Conservation (phyloP, 164 flowering plant genomes). For the Litsea cubeba region DNA sequence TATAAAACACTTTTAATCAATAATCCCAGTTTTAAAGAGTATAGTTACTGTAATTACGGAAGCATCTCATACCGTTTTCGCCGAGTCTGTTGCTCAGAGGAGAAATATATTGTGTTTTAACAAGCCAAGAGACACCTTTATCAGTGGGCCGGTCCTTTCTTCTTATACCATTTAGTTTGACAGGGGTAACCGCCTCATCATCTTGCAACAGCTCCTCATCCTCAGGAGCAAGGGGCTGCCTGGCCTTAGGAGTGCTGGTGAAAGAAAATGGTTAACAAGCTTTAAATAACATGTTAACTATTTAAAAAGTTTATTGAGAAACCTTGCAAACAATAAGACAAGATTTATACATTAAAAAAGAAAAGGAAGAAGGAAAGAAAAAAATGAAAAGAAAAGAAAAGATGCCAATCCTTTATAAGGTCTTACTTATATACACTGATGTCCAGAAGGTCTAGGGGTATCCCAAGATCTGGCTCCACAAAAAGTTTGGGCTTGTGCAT, state of each 20-base stretch:
- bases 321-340: neutral
- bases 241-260: conserved; percentile 58
- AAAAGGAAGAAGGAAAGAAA: neutral
- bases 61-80: conserved; percentile 57
- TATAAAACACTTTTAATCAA: neutral
- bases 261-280: conserved; percentile 6
- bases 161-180: conserved; percentile 72
- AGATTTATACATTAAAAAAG: neutral
- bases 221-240: conserved; percentile 68
- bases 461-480: conserved; percentile 95
- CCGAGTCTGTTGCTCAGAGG: conserved; percentile 78
- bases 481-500: conserved; percentile 82
- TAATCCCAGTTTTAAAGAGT: neutral
- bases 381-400: conserved; percentile 4
- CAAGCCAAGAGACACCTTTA: conserved; percentile 96
- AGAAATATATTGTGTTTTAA: conserved; percentile 93
- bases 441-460: conserved; percentile 94
- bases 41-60: neutral
- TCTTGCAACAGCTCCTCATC: conserved; percentile 87
- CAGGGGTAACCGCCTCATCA: conserved; percentile 61
- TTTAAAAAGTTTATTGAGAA: neutral
- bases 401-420: conserved; percentile 4
- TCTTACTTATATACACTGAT: conserved; percentile 95
- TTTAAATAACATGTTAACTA: neutral
- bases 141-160: conserved; percentile 93